Percentiles rank a stretch among this genome's conserved stretches.
Evolutionary conservation across 2,329 filamentous ascomycete genomes (phyloP).

Genomic region (Periconia digitata): DNA sequence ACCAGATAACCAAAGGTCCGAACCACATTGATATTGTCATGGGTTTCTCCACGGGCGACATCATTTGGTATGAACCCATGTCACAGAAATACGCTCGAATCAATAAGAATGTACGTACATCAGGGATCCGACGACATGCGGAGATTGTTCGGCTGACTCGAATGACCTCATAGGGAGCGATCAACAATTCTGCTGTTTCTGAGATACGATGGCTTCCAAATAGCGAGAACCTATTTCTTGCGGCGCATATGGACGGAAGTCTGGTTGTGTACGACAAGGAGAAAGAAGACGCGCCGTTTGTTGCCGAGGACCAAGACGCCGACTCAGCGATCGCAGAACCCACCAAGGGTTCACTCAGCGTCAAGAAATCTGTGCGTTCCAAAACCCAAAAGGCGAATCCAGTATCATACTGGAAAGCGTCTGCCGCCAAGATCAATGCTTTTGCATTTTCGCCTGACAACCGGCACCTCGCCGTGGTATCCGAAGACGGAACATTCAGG

Average conservation of each 20-base stretch:
- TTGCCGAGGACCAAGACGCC: conserved; percentile 60
- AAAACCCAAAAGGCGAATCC: conserved; percentile 93
- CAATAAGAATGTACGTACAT: conserved; percentile 79
- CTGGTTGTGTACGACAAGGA: conserved; percentile 97
- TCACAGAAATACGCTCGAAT: conserved; percentile 93
- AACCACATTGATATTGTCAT: conserved; percentile 88
- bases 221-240: conserved; percentile 89
- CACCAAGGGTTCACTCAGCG: conserved; percentile 57
- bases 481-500: conserved; percentile 85
- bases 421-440: conserved; percentile 85
- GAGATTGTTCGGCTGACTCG: background rate
- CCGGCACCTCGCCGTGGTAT: conserved; percentile 82
- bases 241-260: conserved; percentile 87
- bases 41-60: conserved; percentile 94
- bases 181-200: conserved; percentile 82
- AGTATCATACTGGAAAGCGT: conserved; percentile 88
- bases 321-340: conserved; percentile 34
- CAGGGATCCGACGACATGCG: background rate
- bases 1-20: conserved; percentile 74
- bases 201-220: conserved; percentile 92
- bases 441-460: conserved; percentile 92
- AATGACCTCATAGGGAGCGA: conserved; percentile 64
- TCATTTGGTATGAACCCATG: conserved; percentile 98
- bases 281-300: conserved; percentile 83
- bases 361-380: conserved; percentile 90